phyloP scores from a whole-genome alignment of 345 rosid genomes.

The Salix viminalis region DNA sequence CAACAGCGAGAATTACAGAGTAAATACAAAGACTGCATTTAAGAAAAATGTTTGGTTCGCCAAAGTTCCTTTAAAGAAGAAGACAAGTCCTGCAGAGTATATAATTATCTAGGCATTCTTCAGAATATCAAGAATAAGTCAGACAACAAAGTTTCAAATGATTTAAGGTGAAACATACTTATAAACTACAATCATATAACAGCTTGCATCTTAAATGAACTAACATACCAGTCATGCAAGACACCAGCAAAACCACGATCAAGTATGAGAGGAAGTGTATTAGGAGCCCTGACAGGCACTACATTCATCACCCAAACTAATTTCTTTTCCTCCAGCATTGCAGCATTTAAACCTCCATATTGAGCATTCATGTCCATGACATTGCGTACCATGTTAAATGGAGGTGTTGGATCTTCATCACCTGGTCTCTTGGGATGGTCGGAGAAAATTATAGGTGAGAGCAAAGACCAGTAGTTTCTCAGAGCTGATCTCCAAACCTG shows the following conservation, averaged over 20 bases:
- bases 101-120: not conserved
- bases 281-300: constrained; percentile 66
- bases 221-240: constrained; percentile 80
- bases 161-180: not conserved
- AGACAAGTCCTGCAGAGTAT: not conserved
- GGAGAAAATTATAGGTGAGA: constrained; percentile 91
- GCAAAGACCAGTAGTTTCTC: constrained; percentile 88
- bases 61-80: not conserved
- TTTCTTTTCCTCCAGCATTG: constrained; percentile 64
- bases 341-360: constrained; percentile 78
- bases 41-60: not conserved
- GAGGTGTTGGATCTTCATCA: constrained; percentile 95
- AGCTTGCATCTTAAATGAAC: not conserved
- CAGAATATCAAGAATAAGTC: not conserved
- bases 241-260: constrained; percentile 91
- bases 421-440: constrained; percentile 99
- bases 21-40: not conserved
- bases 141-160: not conserved
- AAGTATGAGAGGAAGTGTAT: constrained; percentile 82
- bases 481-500: constrained; percentile 70
- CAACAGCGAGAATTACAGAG: not conserved
- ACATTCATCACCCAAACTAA: constrained; percentile 97
- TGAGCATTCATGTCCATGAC: constrained; percentile 99
- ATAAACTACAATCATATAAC: not conserved
- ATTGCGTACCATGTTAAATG: constrained; percentile 93